Conservation (phyloP, 352 stramenopile genomes). For the Globisporangium alternatum region DNA sequence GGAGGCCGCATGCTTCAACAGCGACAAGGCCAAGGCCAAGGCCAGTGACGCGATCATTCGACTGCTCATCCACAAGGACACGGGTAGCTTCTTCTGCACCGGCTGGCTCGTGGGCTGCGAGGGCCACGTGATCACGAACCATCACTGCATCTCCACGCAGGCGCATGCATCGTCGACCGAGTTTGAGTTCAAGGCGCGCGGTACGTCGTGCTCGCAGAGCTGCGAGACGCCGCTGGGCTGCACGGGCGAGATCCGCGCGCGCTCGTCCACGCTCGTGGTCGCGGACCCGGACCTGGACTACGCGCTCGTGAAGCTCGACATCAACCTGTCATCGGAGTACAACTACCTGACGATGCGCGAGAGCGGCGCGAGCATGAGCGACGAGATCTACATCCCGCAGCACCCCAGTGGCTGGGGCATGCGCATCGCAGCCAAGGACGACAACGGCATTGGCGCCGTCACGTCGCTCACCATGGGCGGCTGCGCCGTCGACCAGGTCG, state of each 20-base stretch:
- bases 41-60: slow-evolving; percentile 41
- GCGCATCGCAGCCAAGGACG: slow-evolving; percentile 59
- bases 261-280: slow-evolving; percentile 37
- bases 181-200: slow-evolving; percentile 66
- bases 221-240: slow-evolving; percentile 39
- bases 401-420: slow-evolving; percentile 66
- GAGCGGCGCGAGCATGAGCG: slow-evolving; percentile 37
- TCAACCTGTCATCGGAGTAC: slow-evolving; percentile 43
- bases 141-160: slow-evolving; percentile 67
- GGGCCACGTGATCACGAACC: slow-evolving; percentile 75
- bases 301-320: slow-evolving; percentile 59
- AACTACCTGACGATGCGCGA: slow-evolving; percentile 57
- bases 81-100: slow-evolving; percentile 60
- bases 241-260: slow-evolving; percentile 27
- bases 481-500: slow-evolving; percentile 53
- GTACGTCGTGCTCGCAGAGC: slow-evolving; percentile 26
- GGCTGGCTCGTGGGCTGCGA: slow-evolving; percentile 75
- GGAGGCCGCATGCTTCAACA: slow-evolving; percentile 53
- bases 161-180: slow-evolving; percentile 52
- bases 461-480: slow-evolving; percentile 36
- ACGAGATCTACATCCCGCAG: slow-evolving; percentile 62
- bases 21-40: slow-evolving; percentile 19
- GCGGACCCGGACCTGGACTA: slow-evolving; percentile 48
- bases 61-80: slow-evolving; percentile 61
- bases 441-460: slow-evolving; percentile 35